Conservation (phyloP, 164 flowering plant genomes). For the Piper longum region DNA sequence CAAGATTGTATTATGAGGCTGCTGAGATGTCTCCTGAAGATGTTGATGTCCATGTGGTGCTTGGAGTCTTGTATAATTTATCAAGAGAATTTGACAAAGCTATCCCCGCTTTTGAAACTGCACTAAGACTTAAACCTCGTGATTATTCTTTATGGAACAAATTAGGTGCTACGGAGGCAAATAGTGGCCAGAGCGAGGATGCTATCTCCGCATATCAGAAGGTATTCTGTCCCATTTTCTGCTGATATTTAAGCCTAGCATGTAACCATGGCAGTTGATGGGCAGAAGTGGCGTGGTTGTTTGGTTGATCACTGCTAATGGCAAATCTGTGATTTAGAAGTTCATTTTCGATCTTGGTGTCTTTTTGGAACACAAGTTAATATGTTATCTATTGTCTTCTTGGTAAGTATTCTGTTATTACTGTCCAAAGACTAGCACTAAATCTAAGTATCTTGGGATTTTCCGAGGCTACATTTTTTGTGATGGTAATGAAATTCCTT, state of each 20-base stretch:
- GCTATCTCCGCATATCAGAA: conserved; percentile 90
- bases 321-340: no score
- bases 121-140: conserved; percentile 76
- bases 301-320: no score
- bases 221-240: conserved; percentile 22
- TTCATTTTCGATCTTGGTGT: no score
- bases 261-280: no score
- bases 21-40: conserved; percentile 83
- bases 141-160: conserved; percentile 99
- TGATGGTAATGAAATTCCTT: no score
- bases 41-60: conserved; percentile 92
- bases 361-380: no score
- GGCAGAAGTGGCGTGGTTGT: no score
- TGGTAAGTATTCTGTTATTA: no score
- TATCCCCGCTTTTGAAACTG: conserved; percentile 58
- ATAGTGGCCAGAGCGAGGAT: conserved; percentile 93
- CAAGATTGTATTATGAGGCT: conserved; percentile 71
- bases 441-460: no score
- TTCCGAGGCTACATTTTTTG: no score
- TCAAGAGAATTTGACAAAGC: conserved; percentile 94
- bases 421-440: no score
- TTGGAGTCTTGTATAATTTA: conserved; percentile 81
- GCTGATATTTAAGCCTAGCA: not conserved
- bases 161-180: conserved; percentile 98
- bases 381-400: no score